Conservation (phyloP, 768 basidiomycete genomes). For the Russula virescens region DNA sequence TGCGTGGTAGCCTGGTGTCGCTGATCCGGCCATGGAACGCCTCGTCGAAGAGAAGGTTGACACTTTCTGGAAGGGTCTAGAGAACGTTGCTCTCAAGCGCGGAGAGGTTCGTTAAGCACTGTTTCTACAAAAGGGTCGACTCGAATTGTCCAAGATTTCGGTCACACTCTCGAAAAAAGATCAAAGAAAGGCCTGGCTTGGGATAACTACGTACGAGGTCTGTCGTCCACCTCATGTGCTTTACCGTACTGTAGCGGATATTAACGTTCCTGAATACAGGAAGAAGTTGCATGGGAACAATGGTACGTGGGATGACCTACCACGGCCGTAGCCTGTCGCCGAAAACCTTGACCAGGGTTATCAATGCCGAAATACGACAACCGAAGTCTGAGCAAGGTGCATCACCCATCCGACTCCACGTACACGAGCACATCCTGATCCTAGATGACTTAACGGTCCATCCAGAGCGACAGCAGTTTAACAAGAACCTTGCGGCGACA, state of each 20-base stretch:
- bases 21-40: conserved; percentile 63
- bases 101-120: conserved; percentile 49
- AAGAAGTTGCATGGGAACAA: conserved; percentile 84
- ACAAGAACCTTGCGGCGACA: conserved; percentile 51
- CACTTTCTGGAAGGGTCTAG: conserved; percentile 71
- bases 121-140: not conserved
- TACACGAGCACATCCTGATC: not conserved
- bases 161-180: conserved; percentile 75
- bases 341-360: conserved; percentile 45
- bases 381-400: conserved; percentile 59
- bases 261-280: conserved; percentile 36
- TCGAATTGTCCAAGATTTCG: conserved; percentile 43
- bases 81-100: conserved; percentile 52
- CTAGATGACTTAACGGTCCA: not conserved
- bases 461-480: conserved; percentile 46
- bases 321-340: not conserved
- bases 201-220: conserved; percentile 44
- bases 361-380: conserved; percentile 75
- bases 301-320: conserved; percentile 44
- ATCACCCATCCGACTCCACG: not conserved
- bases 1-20: conserved; percentile 64
- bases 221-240: not conserved
- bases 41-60: conserved; percentile 75
- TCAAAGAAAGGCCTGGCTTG: conserved; percentile 75
- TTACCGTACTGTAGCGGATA: not conserved